Percentiles rank a stretch among this genome's conserved stretches.
Conservation (phyloP, 768 basidiomycete genomes). For the Lactarius trivialis region DNA sequence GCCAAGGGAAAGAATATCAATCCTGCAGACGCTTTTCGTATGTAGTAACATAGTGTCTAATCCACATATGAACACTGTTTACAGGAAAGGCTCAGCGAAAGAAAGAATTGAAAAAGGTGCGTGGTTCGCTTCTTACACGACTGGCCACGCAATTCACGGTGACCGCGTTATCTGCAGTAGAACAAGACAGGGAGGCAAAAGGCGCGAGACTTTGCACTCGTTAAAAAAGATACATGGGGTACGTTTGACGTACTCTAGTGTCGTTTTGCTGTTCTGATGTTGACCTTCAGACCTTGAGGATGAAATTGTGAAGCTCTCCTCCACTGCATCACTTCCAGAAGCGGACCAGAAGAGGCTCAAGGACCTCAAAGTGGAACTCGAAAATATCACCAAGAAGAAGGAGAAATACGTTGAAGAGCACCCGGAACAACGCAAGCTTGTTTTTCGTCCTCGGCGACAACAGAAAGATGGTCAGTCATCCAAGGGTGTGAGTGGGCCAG, state of each 20-base stretch:
- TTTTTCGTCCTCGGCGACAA: constrained; percentile 55
- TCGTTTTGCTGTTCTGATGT: neutral
- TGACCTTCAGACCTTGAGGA: constrained; percentile 61
- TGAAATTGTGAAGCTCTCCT: constrained; percentile 66
- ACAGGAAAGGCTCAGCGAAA: constrained; percentile 88
- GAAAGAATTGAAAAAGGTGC: constrained; percentile 92
- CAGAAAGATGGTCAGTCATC: constrained; percentile 35
- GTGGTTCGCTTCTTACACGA: constrained; percentile 21
- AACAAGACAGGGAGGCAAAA: constrained; percentile 84
- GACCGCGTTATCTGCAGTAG: too few species aligned
- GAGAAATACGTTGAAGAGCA: constrained; percentile 89
- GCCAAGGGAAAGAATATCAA: constrained; percentile 82
- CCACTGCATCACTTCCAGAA: constrained; percentile 35
- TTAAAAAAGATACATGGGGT: constrained; percentile 93
- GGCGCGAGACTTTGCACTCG: constrained; percentile 78
- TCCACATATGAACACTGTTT: neutral
- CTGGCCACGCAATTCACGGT: neutral
- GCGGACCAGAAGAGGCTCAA: constrained; percentile 62
- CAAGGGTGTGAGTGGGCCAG: constrained; percentile 26
- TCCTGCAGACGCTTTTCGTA: constrained; percentile 91
- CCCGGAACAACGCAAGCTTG: constrained; percentile 83
- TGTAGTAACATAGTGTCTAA: constrained; percentile 30
- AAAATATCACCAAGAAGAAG: constrained; percentile 79
- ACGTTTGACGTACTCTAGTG: constrained; percentile 19
- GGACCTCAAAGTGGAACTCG: constrained; percentile 69